Evolutionary conservation across 148 eudicot species (phyloP), one percentile per base, ranked within the genome.

Genomic region (Vaccinium corymbosum): DNA sequence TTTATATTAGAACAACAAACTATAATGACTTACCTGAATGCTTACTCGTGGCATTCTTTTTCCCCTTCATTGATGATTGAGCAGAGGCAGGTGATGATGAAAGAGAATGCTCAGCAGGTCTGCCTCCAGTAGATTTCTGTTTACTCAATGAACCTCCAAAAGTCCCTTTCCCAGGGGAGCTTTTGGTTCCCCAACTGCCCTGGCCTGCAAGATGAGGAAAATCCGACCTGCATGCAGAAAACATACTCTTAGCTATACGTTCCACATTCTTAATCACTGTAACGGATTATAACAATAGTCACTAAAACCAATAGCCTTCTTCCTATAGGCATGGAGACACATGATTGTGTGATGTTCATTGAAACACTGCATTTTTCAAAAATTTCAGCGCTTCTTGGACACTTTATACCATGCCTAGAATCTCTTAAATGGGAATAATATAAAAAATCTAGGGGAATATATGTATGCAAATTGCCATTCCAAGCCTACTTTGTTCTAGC

Each of bases 171-270:
- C 76, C 87, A 46, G 93, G 93, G 38, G 94, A 86, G 86, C 61
- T 92, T 90, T 92, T 97, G 81, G 86, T 84, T 62, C 91, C 90
- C 93, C 86, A 84, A 86, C 86, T 90, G 50, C 94, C 92, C 74
- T 90, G 91, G 85, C 85, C 89, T 78, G 86, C 92, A 85, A 97
- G 95, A 83, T 90, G 92, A 71, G 98, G 97, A 81, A 90, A 94
- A 56, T 89, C 95, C 42, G 90, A 84, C 91, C 98, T 95, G 91
- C 78, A 80, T 59, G 55, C 59, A 83, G 29, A 29, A 84, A 81
- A 68, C 22, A 83, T 9, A 3, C 52, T 52, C 27, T 50, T 32
- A 68, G 11, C 10, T 86, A 32, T 70, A 5, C 38, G 9, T 74
- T 59, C 32, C 79, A 42, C 48, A 15, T 59, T 29, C 71, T 72